Percentiles rank a stretch among this genome's conserved stretches.
Conservation (phyloP, 2,329 filamentous ascomycete genomes). For the Fusarium setosum region DNA sequence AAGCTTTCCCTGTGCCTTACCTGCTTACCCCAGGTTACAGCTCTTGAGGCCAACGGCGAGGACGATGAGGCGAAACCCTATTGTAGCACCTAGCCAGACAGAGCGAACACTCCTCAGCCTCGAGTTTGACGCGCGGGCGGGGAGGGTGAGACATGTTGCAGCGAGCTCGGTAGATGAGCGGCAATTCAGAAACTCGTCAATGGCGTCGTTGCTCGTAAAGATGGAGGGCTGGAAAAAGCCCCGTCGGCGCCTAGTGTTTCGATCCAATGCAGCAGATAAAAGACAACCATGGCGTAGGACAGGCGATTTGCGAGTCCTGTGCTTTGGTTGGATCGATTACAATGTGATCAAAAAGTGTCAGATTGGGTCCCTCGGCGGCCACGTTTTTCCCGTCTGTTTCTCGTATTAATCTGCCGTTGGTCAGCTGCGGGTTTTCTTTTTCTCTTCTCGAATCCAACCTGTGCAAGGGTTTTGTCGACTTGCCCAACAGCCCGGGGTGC, state of each 20-base stretch:
- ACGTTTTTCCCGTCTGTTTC: conserved; percentile 19
- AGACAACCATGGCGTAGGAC: conserved; percentile 23
- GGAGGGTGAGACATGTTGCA: conserved; percentile 23
- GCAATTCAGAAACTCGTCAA: conserved; percentile 34
- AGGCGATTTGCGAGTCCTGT: conserved; percentile 11
- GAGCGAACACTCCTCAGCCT: conserved; percentile 18
- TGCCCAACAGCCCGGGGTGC: conserved; percentile 2
- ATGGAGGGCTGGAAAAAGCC: conserved; percentile 25
- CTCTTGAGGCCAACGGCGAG: conserved; percentile 14
- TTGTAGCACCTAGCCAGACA: conserved; percentile 7
- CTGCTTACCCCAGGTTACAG: conserved; percentile 16
- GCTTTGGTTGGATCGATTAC: conserved; percentile 13
- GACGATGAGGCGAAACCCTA: conserved; percentile 25
- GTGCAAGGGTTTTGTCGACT: conserved; percentile 8
- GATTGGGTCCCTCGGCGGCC: conserved; percentile 14
- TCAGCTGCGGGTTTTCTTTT: conserved; percentile 24
- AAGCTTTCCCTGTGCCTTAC: conserved; percentile 25
- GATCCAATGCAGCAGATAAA: conserved; percentile 4
- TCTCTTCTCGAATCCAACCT: conserved; percentile 25
- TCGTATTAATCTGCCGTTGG: conserved; percentile 31
- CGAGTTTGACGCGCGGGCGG: conserved; percentile 10
- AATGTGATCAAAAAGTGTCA: conserved; percentile 18
- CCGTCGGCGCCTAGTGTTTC: conserved; percentile 18
- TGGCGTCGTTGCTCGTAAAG: conserved; percentile 21
- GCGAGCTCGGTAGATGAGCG: conserved; percentile 30